phyloP scores from a whole-genome alignment of 2,329 filamentous ascomycete genomes.

The Ascochyta pisi region DNA sequence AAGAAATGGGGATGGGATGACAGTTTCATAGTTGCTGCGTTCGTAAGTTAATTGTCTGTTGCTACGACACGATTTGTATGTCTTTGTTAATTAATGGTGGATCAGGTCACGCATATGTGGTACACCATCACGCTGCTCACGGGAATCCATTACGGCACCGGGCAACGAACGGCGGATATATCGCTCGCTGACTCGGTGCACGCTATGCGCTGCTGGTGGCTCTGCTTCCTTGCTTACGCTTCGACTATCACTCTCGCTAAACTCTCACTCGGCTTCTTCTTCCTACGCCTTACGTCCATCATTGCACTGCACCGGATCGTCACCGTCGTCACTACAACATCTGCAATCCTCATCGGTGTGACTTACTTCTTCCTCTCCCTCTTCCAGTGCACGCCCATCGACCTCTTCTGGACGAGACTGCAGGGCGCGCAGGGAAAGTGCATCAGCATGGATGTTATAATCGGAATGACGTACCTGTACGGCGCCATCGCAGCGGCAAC shows the following conservation, averaged over 20 bases:
- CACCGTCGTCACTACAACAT: constrained; percentile 52
- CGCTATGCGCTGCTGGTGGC: constrained; percentile 26
- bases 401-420: constrained; percentile 54
- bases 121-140: constrained; percentile 19
- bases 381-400: constrained; percentile 58
- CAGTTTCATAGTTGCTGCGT: constrained; percentile 20
- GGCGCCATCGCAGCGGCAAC: constrained; percentile 18
- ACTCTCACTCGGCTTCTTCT: constrained; percentile 57
- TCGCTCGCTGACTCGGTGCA: constrained; percentile 14
- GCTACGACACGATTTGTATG: too few relatives aligned
- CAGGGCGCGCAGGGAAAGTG: constrained; percentile 45
- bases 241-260: constrained; percentile 38
- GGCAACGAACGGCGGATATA: constrained; percentile 18
- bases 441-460: constrained; percentile 54
- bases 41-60: constrained; percentile 11
- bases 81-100: too few relatives aligned
- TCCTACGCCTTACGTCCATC: constrained; percentile 56
- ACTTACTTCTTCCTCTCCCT: constrained; percentile 57
- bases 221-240: constrained; percentile 21
- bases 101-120: constrained; percentile 19
- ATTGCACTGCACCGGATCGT: constrained; percentile 51
- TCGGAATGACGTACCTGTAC: constrained; percentile 55
- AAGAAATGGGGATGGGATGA: constrained; percentile 26
- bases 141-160: constrained; percentile 22
- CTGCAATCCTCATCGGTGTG: constrained; percentile 52